These are phyloP conservation scores for Jacaranda mimosifolia DNA, from an alignment of 257 asterid genomes.

Conservation along the genomic window DNA sequence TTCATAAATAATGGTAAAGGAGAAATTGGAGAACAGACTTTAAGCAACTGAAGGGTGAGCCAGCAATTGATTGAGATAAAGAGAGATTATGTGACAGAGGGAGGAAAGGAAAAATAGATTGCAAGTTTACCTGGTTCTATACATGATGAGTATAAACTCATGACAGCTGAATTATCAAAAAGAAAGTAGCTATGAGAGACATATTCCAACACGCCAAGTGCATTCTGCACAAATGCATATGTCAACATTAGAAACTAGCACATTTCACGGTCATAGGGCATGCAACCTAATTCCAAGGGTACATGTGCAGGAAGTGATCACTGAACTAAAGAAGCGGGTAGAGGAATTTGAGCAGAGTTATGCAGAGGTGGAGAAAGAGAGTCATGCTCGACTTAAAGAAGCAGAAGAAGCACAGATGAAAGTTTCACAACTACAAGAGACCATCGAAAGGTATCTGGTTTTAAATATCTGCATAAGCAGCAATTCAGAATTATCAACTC, in stretches of 20 bases:
- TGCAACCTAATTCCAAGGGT: constrained; percentile 24
- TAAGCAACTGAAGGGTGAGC: background rate
- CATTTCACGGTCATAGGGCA: constrained; percentile 14
- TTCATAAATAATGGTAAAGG: background rate
- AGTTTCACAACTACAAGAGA: constrained; percentile 76
- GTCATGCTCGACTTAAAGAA: constrained; percentile 65
- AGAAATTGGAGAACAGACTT: background rate
- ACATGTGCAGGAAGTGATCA: constrained; percentile 68
- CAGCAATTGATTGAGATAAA: background rate
- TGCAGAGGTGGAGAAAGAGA: constrained; percentile 68
- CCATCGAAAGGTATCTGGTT: constrained; percentile 73
- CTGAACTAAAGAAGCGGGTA: constrained; percentile 65
- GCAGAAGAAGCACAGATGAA: constrained; percentile 76
- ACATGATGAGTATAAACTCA: constrained; percentile 1
- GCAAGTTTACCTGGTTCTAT: background rate
- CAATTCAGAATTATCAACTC: constrained; percentile 23
- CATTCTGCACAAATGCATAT: constrained; percentile 18
- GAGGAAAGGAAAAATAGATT: background rate
- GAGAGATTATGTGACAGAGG: background rate
- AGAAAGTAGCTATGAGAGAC: background rate
- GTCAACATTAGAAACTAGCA: constrained; percentile 21
- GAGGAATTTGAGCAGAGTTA: constrained; percentile 68
- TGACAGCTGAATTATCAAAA: background rate
- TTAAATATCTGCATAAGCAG: constrained; percentile 21
- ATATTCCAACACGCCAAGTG: constrained; percentile 2